These are phyloP conservation scores for Hymenoscyphus linearis DNA, from an alignment of 2,329 filamentous ascomycete genomes.

Conservation along the genomic window DNA sequence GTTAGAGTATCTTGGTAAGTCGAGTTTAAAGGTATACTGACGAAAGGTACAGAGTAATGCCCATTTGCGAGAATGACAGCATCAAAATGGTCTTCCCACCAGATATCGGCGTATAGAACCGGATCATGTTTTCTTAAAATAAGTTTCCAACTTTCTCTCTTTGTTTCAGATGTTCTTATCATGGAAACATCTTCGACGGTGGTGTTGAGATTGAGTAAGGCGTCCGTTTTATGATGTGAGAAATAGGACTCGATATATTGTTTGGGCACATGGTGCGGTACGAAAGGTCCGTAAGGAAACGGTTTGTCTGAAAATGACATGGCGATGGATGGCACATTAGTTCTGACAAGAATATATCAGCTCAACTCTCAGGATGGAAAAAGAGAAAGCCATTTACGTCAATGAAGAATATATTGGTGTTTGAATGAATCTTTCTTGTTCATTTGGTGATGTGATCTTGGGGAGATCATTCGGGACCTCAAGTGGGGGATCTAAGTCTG, in stretches of 20 bases:
- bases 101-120: constrained; percentile 40
- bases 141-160: constrained; percentile 39
- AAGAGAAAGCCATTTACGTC: constrained; percentile 37
- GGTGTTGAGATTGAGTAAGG: constrained; percentile 43
- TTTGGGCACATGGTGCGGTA: constrained; percentile 48
- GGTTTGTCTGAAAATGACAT: constrained; percentile 33
- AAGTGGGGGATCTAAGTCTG: constrained; percentile 43
- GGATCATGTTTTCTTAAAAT: constrained; percentile 43
- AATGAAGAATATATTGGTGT: constrained; percentile 48
- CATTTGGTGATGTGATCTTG: constrained; percentile 34
- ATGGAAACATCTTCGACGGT: constrained; percentile 46
- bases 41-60: constrained; percentile 64
- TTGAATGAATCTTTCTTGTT: constrained; percentile 41
- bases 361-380: background rate
- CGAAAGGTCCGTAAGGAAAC: constrained; percentile 13
- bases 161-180: constrained; percentile 18
- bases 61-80: constrained; percentile 70
- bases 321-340: constrained; percentile 51
- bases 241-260: constrained; percentile 55
- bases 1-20: background rate
- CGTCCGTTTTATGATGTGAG: constrained; percentile 43
- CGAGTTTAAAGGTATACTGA: too few species aligned
- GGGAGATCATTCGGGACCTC: constrained; percentile 40
- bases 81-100: constrained; percentile 55
- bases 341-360: constrained; percentile 33